Conservation (phyloP, 2,329 filamentous ascomycete genomes). For the Corniculantispora saksenae region DNA sequence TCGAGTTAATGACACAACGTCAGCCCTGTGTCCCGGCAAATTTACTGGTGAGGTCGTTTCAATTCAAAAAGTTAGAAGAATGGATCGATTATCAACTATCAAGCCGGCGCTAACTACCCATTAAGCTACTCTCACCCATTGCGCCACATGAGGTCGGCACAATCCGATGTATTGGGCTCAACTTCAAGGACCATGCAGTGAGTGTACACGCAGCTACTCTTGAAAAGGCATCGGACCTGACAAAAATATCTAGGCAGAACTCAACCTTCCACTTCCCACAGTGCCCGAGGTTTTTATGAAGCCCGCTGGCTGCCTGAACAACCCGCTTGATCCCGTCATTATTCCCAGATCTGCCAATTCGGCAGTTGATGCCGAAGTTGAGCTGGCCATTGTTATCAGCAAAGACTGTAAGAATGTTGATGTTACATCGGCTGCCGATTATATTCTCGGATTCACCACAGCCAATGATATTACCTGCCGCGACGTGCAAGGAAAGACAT, state of each 20-base stretch:
- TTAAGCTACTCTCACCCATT: slow-evolving; percentile 22
- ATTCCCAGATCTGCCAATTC: slow-evolving; percentile 48
- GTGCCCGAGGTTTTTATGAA: slow-evolving; percentile 43
- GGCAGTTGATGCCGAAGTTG: slow-evolving; percentile 51
- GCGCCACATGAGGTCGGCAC: slow-evolving; percentile 18
- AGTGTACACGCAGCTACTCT: slow-evolving; percentile 18
- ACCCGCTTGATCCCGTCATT: slow-evolving; percentile 41
- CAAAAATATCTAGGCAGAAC: slow-evolving; percentile 27
- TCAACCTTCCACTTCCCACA: slow-evolving; percentile 24
- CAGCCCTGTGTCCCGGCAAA: slow-evolving; percentile 30
- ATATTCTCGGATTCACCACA: slow-evolving; percentile 56
- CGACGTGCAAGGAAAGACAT: slow-evolving; percentile 38
- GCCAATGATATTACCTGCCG: slow-evolving; percentile 42
- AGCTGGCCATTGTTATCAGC: slow-evolving; percentile 51
- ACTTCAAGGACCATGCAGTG: slow-evolving; percentile 39
- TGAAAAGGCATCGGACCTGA: slow-evolving; percentile 24
- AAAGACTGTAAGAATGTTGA: slow-evolving; percentile 48
- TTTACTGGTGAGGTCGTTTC: slow-evolving; percentile 32
- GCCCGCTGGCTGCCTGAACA: slow-evolving; percentile 41
- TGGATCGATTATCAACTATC: no score
- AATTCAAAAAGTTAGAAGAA: slow-evolving; percentile 21
- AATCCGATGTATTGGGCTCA: slow-evolving; percentile 50
- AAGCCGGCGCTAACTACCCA: background rate
- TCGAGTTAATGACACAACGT: slow-evolving; percentile 24
- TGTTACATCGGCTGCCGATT: slow-evolving; percentile 47